phyloP scores from a whole-genome alignment of 179 eudicot species.

The Heliamphora pulchella region DNA sequence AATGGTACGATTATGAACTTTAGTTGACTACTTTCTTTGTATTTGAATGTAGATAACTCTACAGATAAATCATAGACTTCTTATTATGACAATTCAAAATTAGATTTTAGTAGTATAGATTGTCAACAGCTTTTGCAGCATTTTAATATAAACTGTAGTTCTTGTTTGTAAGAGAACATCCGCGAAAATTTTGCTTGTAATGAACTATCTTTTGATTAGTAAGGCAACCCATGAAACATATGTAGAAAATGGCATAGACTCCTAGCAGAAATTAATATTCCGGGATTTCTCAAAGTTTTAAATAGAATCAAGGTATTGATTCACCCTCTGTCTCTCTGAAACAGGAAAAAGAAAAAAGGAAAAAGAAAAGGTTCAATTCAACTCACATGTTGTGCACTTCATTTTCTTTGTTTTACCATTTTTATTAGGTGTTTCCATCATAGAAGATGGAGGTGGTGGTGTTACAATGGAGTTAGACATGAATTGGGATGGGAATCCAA shows the following conservation, averaged over 20 bases:
- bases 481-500: constrained; percentile 98
- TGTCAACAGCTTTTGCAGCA: neutral
- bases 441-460: constrained; percentile 73
- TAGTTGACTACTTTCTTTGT: too few species aligned
- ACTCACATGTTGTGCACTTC: neutral
- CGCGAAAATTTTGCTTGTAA: neutral
- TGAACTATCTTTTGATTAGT: neutral
- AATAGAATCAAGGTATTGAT: neutral
- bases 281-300: neutral
- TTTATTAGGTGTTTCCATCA: constrained; percentile 53
- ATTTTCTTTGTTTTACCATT: neutral
- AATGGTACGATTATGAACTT: too few species aligned
- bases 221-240: constrained; percentile 1
- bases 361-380: too few species aligned
- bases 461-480: constrained; percentile 85
- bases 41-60: too few species aligned
- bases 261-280: neutral
- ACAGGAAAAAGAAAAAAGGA: neutral
- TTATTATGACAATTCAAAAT: too few species aligned
- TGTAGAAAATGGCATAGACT: neutral
- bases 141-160: neutral
- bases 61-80: too few species aligned
- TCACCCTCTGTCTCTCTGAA: neutral
- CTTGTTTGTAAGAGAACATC: neutral
- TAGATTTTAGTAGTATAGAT: neutral